These are phyloP conservation scores for Aureobasidium sp. DNA, from an alignment of 2,329 filamentous ascomycete genomes.

Conservation along the genomic window DNA sequence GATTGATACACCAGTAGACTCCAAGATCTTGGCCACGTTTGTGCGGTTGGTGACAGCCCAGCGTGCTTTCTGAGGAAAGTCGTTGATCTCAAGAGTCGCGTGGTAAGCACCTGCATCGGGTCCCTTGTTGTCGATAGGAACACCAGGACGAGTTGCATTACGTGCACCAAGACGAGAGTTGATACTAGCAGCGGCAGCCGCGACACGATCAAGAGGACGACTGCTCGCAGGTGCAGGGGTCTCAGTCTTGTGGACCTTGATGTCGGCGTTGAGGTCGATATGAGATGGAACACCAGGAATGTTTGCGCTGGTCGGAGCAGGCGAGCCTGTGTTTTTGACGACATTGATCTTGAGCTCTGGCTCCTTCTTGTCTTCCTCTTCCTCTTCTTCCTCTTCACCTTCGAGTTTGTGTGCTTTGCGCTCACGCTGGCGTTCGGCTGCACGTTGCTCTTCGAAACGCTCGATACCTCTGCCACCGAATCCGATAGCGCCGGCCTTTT, in stretches of 20 bases:
- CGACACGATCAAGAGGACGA: conserved; percentile 53
- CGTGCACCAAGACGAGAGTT: conserved; percentile 84
- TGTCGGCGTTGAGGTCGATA: conserved; percentile 59
- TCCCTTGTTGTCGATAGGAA: conserved; percentile 96
- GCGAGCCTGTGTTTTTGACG: conserved; percentile 18
- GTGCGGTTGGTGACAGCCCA: conserved; percentile 99
- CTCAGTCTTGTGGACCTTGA: conserved; percentile 66
- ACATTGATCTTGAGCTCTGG: conserved; percentile 46
- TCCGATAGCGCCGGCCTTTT: conserved; percentile 73
- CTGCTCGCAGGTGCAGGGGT: conserved; percentile 49
- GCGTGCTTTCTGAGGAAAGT: conserved; percentile 95
- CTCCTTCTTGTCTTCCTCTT: conserved; percentile 57
- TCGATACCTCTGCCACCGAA: conserved; percentile 95
- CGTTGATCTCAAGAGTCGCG: conserved; percentile 96
- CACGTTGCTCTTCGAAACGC: conserved; percentile 81
- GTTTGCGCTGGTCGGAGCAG: conserved; percentile 13
- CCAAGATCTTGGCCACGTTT: conserved; percentile 96
- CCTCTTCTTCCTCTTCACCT: conserved; percentile 72
- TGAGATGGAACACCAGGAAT: conserved; percentile 45
- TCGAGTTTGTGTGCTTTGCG: conserved; percentile 85
- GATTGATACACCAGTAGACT: conserved; percentile 89
- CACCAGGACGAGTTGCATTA: conserved; percentile 77
- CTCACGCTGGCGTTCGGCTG: conserved; percentile 77
- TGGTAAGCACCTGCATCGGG: conserved; percentile 96
- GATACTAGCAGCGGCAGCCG: conserved; percentile 86